Evolutionary conservation across 179 eudicot species (phyloP).

Genomic region (Drosera spatulata): DNA sequence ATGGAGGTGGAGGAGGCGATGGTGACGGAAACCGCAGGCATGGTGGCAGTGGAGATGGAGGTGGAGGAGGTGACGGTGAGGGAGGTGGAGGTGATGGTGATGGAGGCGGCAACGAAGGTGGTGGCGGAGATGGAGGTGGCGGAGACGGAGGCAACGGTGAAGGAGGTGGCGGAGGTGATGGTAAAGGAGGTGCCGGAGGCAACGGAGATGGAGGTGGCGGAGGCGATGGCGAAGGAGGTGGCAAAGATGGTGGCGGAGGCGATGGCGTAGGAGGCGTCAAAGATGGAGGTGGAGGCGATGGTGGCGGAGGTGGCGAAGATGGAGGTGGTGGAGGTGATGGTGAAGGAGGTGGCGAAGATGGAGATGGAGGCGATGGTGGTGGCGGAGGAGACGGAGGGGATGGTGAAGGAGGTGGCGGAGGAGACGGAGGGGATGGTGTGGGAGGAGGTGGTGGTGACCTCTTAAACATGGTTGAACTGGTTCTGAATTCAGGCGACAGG

Average conservation of each 20-base stretch:
- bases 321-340: not conserved
- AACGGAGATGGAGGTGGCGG: not conserved
- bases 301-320: slow-evolving; percentile 5
- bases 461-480: not conserved
- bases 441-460: slow-evolving; percentile 5
- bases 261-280: slow-evolving; percentile 2
- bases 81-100: not conserved
- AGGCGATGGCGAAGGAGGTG: slow-evolving; percentile 1
- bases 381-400: slow-evolving; percentile 2
- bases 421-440: not conserved
- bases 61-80: not conserved
- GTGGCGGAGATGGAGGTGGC: not conserved
- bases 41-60: slow-evolving; percentile 2
- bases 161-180: no score
- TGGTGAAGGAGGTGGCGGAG: not conserved
- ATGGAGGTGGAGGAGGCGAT: not conserved
- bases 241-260: slow-evolving; percentile 2
- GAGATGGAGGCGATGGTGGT: not conserved
- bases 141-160: not conserved
- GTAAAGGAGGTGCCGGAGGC: no score
- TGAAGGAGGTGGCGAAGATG: no score
- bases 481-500: slow-evolving; percentile 5
- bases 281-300: not conserved
- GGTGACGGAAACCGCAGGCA: not conserved
- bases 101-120: not conserved